Evolutionary conservation across 192 early-diverging fungal species (phyloP).

Genomic region (Backusella sp.): DNA sequence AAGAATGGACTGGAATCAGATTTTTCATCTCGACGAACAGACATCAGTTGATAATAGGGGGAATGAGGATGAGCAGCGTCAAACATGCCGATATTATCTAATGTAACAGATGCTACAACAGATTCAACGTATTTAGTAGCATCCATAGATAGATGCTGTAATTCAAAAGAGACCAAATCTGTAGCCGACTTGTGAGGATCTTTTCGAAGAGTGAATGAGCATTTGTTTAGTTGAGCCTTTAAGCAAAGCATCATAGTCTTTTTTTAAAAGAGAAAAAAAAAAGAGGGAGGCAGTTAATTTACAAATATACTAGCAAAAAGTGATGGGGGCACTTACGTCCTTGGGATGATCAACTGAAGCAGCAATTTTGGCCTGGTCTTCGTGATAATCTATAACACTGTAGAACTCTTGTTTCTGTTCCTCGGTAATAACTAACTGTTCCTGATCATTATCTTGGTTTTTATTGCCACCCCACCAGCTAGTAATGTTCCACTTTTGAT

Average conservation of each 20-base stretch:
- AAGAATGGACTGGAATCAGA: slow-evolving; percentile 47
- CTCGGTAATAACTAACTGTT: slow-evolving; percentile 45
- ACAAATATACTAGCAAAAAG: neutral
- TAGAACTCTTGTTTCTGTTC: slow-evolving; percentile 77
- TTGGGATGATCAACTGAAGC: slow-evolving; percentile 57
- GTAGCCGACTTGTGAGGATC: slow-evolving; percentile 32
- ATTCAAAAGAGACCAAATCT: slow-evolving; percentile 56
- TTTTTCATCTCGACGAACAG: slow-evolving; percentile 34
- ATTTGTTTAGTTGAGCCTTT: slow-evolving; percentile 63
- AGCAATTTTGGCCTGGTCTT: slow-evolving; percentile 53
- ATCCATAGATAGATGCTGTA: slow-evolving; percentile 58
- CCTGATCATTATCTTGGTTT: neutral
- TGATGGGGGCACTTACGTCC: slow-evolving; percentile 47
- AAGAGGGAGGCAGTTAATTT: neutral
- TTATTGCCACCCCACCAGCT: slow-evolving; percentile 23
- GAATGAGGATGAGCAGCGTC: slow-evolving; percentile 63
- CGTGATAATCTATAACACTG: slow-evolving; percentile 80
- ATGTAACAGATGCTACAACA: slow-evolving; percentile 47
- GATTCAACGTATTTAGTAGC: slow-evolving; percentile 53
- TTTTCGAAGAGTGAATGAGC: slow-evolving; percentile 77
- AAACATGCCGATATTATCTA: slow-evolving; percentile 58
- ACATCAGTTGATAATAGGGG: slow-evolving; percentile 50
- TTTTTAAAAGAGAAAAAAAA: slow-evolving; percentile 32
- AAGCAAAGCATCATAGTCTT: slow-evolving; percentile 62
- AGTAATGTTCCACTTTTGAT: slow-evolving; percentile 46